These are phyloP conservation scores for Amorphotheca resinae DNA, from an alignment of 495 filamentous ascomycete species.

Conservation along the genomic window DNA sequence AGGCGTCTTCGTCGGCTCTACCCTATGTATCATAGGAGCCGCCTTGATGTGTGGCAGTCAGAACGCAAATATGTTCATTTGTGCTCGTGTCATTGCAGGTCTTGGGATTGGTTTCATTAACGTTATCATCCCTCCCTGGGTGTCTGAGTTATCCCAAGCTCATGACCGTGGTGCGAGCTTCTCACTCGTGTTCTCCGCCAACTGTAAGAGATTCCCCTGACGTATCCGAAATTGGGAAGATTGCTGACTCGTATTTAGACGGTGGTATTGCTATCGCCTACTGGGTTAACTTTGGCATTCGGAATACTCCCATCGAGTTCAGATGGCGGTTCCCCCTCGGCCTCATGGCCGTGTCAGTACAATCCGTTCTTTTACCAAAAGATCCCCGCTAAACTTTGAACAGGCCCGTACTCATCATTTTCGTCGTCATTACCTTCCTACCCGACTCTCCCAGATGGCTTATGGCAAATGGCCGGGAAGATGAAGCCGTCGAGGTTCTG, in stretches of 20 bases:
- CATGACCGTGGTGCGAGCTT: slow-evolving; percentile 34
- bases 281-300: slow-evolving; percentile 48
- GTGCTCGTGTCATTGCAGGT: slow-evolving; percentile 41
- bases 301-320: slow-evolving; percentile 24
- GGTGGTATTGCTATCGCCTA: slow-evolving; percentile 49
- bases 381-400: too few species aligned
- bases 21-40: slow-evolving; percentile 42
- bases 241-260: too few species aligned
- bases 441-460: background rate
- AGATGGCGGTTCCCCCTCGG: background rate
- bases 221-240: too few species aligned
- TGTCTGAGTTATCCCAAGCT: slow-evolving; percentile 35
- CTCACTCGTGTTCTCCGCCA: slow-evolving; percentile 40
- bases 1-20: slow-evolving; percentile 36
- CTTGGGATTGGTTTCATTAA: slow-evolving; percentile 37
- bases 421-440: too few species aligned
- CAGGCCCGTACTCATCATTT: too few species aligned
- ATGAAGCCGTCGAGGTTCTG: background rate
- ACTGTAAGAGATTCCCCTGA: too few species aligned
- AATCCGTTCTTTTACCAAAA: too few species aligned
- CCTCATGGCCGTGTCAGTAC: background rate
- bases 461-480: background rate
- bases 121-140: slow-evolving; percentile 23
- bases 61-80: slow-evolving; percentile 40
- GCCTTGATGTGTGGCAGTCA: slow-evolving; percentile 36